Percentiles rank a stretch among this genome's conserved stretches.
These are phyloP conservation scores for Cucumis hystrix DNA, from an alignment of 306 rosid species.

Conservation along the genomic window DNA sequence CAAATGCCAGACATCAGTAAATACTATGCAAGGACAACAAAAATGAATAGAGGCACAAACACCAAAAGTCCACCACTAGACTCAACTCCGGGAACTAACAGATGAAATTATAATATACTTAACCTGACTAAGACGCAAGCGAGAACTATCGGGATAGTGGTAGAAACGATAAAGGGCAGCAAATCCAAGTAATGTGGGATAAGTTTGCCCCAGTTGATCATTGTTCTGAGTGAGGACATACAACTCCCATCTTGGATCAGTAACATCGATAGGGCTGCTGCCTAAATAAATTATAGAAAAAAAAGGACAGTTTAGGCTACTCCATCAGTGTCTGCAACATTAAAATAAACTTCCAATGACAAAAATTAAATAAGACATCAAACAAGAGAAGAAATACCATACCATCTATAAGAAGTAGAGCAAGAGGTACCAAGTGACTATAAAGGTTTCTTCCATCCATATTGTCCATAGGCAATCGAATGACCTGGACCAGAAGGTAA, in stretches of 20 bases:
- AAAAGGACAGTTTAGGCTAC: background rate
- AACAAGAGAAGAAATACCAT: constrained; percentile 34
- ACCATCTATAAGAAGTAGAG: constrained; percentile 93
- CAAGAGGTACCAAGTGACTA: constrained; percentile 68
- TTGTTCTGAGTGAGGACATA: constrained; percentile 50
- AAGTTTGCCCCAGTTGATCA: constrained; percentile 35
- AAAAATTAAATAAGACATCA: background rate
- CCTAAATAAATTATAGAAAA: constrained; percentile 21
- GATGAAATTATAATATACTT: constrained; percentile 4
- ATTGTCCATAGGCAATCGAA: constrained; percentile 63
- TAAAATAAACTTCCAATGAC: background rate
- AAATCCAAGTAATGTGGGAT: constrained; percentile 54
- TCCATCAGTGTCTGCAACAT: background rate
- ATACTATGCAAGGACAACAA: background rate
- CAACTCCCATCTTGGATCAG: constrained; percentile 83
- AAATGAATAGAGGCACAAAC: background rate
- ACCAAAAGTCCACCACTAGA: background rate
- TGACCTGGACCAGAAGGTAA: constrained; percentile 33
- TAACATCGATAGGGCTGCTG: constrained; percentile 79
- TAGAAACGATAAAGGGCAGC: constrained; percentile 79
- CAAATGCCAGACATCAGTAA: background rate
- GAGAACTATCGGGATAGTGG: constrained; percentile 66
- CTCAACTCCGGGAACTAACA: background rate
- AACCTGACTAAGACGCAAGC: constrained; percentile 85
- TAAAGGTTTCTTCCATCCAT: constrained; percentile 70